Evolutionary conservation across 495 filamentous ascomycete genomes (phyloP).

Genomic region (Cudoniella acicularis): DNA sequence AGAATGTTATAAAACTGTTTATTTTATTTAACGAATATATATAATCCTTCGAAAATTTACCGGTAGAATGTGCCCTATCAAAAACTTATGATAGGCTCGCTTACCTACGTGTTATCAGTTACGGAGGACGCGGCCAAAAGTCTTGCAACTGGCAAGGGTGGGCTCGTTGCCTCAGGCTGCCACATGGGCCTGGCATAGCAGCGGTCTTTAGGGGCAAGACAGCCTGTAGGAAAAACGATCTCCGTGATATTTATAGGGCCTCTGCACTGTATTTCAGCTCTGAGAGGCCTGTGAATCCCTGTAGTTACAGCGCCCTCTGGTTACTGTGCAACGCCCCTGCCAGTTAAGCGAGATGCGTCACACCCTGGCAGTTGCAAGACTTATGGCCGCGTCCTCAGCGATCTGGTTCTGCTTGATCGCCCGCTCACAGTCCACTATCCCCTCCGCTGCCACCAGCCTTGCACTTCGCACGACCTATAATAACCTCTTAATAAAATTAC

Average conservation of each 20-base stretch:
- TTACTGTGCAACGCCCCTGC: background rate
- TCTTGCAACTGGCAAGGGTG: background rate
- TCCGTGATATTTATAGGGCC: background rate
- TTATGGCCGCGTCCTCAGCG: slow-evolving; percentile 19
- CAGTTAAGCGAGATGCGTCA: background rate
- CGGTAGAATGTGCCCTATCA: too few species aligned
- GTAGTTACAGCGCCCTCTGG: background rate
- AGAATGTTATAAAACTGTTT: too few species aligned
- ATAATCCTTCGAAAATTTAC: too few species aligned
- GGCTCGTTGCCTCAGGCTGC: slow-evolving; percentile 2
- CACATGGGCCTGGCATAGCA: background rate
- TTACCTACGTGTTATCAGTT: too few species aligned
- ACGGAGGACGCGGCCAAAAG: too few species aligned
- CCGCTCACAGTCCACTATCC: too few species aligned
- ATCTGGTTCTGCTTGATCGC: too few species aligned
- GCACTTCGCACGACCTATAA: too few species aligned
- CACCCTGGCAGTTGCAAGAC: background rate
- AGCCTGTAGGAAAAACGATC: background rate
- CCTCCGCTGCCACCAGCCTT: too few species aligned
- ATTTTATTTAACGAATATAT: too few species aligned
- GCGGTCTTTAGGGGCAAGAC: background rate
- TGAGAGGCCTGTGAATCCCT: background rate
- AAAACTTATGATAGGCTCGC: too few species aligned
- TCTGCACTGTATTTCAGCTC: background rate
- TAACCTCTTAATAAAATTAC: too few species aligned